These are phyloP conservation scores for Flueggea neowawraea DNA, from an alignment of 441 rosid species.

Conservation along the genomic window DNA sequence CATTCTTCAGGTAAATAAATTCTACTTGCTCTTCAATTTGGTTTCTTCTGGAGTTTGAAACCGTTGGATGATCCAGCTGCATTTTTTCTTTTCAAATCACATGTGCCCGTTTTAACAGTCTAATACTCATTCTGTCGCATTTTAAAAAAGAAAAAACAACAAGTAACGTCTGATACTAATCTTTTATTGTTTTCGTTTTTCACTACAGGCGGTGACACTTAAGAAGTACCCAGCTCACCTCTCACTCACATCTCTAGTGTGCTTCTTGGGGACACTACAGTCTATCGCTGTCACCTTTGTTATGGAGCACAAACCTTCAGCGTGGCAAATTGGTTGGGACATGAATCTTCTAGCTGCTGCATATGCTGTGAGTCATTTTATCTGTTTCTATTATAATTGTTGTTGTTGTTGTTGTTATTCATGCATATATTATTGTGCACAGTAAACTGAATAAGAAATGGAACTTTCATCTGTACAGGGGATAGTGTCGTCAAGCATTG, in stretches of 20 bases:
- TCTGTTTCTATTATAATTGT: background rate
- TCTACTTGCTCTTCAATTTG: too few species aligned
- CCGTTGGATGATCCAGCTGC: too few species aligned
- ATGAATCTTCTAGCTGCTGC: conserved; percentile 97
- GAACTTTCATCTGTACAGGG: conserved; percentile 24
- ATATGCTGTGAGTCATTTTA: conserved; percentile 54
- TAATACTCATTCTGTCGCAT: too few species aligned
- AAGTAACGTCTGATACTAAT: too few species aligned
- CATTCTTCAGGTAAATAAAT: conserved; percentile 59
- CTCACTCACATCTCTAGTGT: conserved; percentile 68
- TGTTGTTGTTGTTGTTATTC: too few species aligned
- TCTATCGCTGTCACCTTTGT: conserved; percentile 67
- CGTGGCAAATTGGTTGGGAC: conserved; percentile 74
- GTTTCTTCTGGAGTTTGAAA: too few species aligned
- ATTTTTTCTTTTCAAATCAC: too few species aligned
- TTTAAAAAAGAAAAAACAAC: too few species aligned
- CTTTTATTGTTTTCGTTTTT: too few species aligned
- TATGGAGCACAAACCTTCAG: conserved; percentile 72
- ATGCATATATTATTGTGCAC: too few species aligned
- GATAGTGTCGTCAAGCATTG: conserved; percentile 55
- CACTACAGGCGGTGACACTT: conserved; percentile 24
- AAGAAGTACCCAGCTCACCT: conserved; percentile 35
- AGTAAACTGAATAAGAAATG: too few species aligned
- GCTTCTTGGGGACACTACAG: conserved; percentile 82
- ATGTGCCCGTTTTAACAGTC: too few species aligned